Base-by-base conservation (phyloP, 495 filamentous ascomycete genomes). In the Cladorrhinum samala region DNA sequence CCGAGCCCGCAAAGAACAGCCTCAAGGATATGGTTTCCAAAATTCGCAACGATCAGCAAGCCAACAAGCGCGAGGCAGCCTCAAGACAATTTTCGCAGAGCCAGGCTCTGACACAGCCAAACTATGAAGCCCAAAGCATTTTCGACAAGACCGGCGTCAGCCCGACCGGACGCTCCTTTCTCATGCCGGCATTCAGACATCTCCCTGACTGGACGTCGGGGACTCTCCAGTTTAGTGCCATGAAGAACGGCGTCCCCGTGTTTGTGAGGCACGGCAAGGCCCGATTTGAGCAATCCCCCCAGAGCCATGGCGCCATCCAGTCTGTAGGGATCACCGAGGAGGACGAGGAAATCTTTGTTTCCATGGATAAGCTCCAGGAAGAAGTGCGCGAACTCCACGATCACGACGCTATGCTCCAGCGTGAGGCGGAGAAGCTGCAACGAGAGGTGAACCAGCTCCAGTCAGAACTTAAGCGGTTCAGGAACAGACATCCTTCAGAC, bases 301-400 rank as follows among this genome's bases (percentile, higher is more conserved):
- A 67, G 19, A 54, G 67, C 19, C 72, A 77, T 46, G 69, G 58
- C 8, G 62, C 69, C 14, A 50, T 77, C 9, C 71, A 72, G 49
- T 64, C 49, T 0, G 58, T 73, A 20, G 55, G 62, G 23, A 66
- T 77, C 21, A 66, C 68, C 37, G 63, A 73, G 46, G 75, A 77
- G 47, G 75, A 78, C 52, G 69, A 72, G 61, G 64, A 73, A 44
- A 76, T 78, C 25, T 77, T 78, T 48, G 74, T 76, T 21, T 75
- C 74, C 9, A 60, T 77, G 64, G 75, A 78, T 75, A 78, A 76
- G 73, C 75, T 78, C 72, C 73, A 71, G 47, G 72, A 76, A 25
- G 75, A 78, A 52, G 69, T 78, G 47, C 61, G 70, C 45, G 68
- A 72, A 48, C 61, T 77, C 43, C 72, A 75, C 47, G 74, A 78